phyloP scores from a whole-genome alignment of 208 protist genomes.

The Acanthamoeba quina region DNA sequence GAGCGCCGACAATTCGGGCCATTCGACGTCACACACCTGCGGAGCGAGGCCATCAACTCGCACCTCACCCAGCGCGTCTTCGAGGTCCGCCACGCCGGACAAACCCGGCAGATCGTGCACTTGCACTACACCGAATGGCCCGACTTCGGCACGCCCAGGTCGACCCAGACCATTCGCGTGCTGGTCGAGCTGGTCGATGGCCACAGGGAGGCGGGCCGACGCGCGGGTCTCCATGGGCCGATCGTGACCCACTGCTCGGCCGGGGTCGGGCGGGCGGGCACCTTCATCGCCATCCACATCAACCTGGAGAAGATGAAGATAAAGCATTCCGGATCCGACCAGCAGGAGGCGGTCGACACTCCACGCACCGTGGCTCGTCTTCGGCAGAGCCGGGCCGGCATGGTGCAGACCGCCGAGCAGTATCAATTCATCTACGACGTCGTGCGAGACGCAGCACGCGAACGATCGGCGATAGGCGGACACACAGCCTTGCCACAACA shows the following conservation, averaged over 20 bases:
- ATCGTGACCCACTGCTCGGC: conserved; percentile 71
- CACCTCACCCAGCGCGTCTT: not conserved
- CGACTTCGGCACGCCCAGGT: conserved; percentile 49
- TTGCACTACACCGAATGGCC: conserved; percentile 73
- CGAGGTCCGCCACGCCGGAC: not conserved
- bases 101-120: conserved; percentile 25
- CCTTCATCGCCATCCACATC: conserved; percentile 68
- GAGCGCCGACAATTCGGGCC: not conserved
- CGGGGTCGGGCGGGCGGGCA: conserved; percentile 66
- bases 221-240: not conserved
- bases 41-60: not conserved
- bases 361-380: not conserved
- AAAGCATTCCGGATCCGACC: not conserved
- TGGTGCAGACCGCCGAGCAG: conserved; percentile 55
- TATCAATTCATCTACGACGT: conserved; percentile 46
- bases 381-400: conserved; percentile 5
- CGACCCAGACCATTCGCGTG: conserved; percentile 15
- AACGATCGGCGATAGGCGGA: not conserved
- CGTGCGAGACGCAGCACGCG: not conserved
- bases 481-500: no score
- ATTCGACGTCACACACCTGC: not conserved
- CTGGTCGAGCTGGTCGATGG: not conserved
- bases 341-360: not conserved
- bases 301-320: conserved; percentile 41
- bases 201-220: not conserved